Base-by-base conservation (phyloP, 768 basidiomycete species). In the Tulasnella sp. region DNA sequence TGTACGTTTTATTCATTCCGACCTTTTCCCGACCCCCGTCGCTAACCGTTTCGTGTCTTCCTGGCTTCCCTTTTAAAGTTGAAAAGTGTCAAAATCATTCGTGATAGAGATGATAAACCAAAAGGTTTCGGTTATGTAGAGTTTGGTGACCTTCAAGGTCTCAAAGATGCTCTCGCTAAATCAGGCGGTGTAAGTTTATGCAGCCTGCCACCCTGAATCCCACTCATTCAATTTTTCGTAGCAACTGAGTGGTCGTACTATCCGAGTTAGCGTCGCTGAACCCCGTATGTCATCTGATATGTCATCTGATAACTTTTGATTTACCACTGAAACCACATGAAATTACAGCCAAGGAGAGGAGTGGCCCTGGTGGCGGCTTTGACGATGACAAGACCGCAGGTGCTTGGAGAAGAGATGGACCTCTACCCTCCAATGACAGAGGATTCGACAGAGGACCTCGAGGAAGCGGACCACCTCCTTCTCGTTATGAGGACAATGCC, bases 121-220 rank as follows among this genome's bases (percentile, higher is more conserved):
- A 96, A 96, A 66, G 95, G 95, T 0, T 98, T 96, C 67, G 95
- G 93, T 29, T 98, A 99, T 64, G 79, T 96, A 53, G 95, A 99
- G 63, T 98, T 98, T 61, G 75, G 73, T n/a, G 83, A 81, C 46
- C 61, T 90, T 52, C 88, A 92, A 16, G 81, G 78, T 41, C 68
- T 98, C 45, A 92, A 92, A 67, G 79, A 80, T 53, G 95, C 83
- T 4, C 67, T 99, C 32, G 66, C 71, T 19, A 82, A 78, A 67
- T 75, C 71, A 22, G 85, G 83, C 48, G 64, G 73, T 27, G 87
- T 89, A 55, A 62, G 85, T 53, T 37, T 19, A 19, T 16, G 6
- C 10, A 16, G 12, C 15, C 27, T 41, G 40, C 6, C n/a, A 10
- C 34, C 29, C 34, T 55, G 27, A 13, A 33, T 37, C 22, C 34